phyloP scores from a whole-genome alignment of 306 rosid species.

The Medicago arabica region DNA sequence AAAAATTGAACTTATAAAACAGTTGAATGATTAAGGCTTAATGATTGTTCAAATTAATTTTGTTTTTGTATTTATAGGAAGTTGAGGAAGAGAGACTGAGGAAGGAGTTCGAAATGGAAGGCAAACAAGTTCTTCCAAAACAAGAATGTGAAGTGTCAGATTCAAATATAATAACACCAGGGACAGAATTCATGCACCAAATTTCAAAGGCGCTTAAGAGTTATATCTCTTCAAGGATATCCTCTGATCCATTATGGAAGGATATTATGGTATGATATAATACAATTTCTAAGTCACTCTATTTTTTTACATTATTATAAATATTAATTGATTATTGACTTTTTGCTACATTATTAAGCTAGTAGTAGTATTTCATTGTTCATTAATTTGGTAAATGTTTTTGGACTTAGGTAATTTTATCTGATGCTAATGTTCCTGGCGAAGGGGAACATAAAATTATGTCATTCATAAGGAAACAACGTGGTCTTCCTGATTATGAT shows the following conservation, averaged over 20 bases:
- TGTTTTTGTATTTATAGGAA: slow-evolving; percentile 42
- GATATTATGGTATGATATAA: slow-evolving; percentile 43
- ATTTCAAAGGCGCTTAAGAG: slow-evolving; percentile 56
- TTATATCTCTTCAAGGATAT: slow-evolving; percentile 40
- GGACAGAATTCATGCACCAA: slow-evolving; percentile 61
- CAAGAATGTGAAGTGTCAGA: slow-evolving; percentile 49
- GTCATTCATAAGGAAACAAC: slow-evolving; percentile 52
- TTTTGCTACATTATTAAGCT: neutral
- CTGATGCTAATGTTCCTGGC: slow-evolving; percentile 75
- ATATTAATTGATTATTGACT: neutral
- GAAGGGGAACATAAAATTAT: slow-evolving; percentile 76
- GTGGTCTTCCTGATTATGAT: slow-evolving; percentile 45
- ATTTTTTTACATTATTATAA: no score
- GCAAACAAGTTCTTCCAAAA: slow-evolving; percentile 52
- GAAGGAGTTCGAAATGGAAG: slow-evolving; percentile 54
- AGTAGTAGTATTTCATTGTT: neutral
- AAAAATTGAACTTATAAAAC: no score
- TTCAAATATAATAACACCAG: slow-evolving; percentile 64
- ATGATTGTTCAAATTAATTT: neutral
- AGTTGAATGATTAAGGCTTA: neutral
- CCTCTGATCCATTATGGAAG: slow-evolving; percentile 47
- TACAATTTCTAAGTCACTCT: no score
- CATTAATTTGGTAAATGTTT: slow-evolving; percentile 22
- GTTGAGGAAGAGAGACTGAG: slow-evolving; percentile 51
- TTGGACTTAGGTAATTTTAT: slow-evolving; percentile 53